phyloP scores from a whole-genome alignment of 495 filamentous ascomycete genomes.

The Pyrenula aspistea region DNA sequence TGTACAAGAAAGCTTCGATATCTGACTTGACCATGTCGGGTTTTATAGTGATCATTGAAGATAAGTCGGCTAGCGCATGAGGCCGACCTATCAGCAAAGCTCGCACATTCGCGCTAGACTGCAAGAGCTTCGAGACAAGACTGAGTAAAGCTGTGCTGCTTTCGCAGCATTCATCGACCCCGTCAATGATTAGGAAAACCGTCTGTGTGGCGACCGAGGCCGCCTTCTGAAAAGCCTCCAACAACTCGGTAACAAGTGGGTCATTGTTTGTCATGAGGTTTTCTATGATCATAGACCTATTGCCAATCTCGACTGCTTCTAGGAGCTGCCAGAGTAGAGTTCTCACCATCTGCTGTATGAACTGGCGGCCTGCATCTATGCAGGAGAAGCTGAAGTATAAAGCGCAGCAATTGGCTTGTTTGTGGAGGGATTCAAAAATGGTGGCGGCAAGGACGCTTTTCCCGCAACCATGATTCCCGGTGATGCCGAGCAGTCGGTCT shows the following conservation, averaged over 20 bases:
- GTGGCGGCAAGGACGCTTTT: background rate
- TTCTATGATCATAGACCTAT: background rate
- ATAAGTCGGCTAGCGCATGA: background rate
- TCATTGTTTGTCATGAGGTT: background rate
- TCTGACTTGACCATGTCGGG: background rate
- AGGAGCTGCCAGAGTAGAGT: background rate
- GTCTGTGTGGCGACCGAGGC: background rate
- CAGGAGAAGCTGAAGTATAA: background rate
- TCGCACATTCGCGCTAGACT: background rate
- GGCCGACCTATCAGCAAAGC: background rate
- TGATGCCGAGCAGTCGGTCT: background rate
- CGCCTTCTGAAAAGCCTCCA: background rate
- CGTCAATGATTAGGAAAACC: background rate
- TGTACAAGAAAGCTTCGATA: background rate
- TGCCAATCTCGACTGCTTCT: background rate
- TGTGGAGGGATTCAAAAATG: background rate
- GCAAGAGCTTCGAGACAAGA: background rate
- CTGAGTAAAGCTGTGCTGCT: background rate
- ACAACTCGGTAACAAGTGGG: background rate
- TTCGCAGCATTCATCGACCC: background rate
- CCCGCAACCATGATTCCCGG: background rate
- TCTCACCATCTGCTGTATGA: background rate
- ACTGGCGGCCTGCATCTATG: background rate
- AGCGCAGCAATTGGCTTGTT: background rate
- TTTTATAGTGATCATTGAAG: background rate